A percentile compares a stretch with the other conserved stretches of the same genome.
Evolutionary conservation across 306 rosid species (phyloP).

Genomic region (Trifolium dubium): DNA sequence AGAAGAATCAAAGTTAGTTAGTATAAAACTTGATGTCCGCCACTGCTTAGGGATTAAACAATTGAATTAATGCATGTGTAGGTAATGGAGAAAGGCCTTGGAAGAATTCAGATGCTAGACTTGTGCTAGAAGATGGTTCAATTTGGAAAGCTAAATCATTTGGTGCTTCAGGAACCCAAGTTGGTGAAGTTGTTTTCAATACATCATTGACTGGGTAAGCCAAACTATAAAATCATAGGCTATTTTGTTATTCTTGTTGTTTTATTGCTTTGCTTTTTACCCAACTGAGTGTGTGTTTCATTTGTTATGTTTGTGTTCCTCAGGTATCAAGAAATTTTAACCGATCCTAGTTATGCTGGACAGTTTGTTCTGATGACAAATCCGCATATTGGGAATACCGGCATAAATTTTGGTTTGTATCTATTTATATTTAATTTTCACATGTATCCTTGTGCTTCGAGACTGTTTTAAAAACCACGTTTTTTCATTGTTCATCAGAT

Average conservation of each 20-base stretch:
- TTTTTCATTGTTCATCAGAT: slow-evolving; percentile 52
- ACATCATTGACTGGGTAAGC: slow-evolving; percentile 90
- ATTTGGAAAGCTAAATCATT: slow-evolving; percentile 95
- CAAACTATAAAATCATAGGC: not conserved
- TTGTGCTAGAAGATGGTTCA: slow-evolving; percentile 94
- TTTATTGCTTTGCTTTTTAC: not conserved
- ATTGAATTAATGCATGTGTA: slow-evolving; percentile 35
- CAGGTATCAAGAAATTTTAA: slow-evolving; percentile 96
- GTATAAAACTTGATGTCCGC: too few relatives aligned
- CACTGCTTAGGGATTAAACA: not conserved
- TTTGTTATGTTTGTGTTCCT: slow-evolving; percentile 33
- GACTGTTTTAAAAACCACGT: slow-evolving; percentile 4
- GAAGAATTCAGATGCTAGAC: slow-evolving; percentile 89
- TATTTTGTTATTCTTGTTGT: not conserved
- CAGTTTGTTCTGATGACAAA: slow-evolving; percentile 95
- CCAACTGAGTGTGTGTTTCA: slow-evolving; percentile 4
- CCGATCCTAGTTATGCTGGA: slow-evolving; percentile 97
- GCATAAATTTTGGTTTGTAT: slow-evolving; percentile 78
- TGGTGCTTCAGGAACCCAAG: slow-evolving; percentile 95
- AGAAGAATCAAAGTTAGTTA: too few relatives aligned
- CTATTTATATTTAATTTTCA: slow-evolving; percentile 5
- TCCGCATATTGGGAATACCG: slow-evolving; percentile 95
- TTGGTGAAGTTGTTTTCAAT: slow-evolving; percentile 97
- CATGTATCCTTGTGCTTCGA: slow-evolving; percentile 22
- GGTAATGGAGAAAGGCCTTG: slow-evolving; percentile 80